Evolutionary conservation across 495 filamentous ascomycete species (phyloP).

Genomic region (Penicillium longicatenatum): DNA sequence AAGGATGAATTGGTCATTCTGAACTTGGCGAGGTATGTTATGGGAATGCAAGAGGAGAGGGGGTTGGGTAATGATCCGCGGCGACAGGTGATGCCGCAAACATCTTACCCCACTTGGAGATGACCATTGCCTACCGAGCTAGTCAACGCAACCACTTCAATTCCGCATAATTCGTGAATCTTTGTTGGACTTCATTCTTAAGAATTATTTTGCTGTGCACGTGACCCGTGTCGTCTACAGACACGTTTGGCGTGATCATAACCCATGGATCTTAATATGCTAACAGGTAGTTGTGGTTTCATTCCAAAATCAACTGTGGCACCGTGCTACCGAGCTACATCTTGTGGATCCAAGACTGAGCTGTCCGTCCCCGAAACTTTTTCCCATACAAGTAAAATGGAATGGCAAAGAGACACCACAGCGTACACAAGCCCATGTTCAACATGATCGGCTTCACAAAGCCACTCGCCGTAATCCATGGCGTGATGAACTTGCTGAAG

Average conservation of each 20-base stretch:
- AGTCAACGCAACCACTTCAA: too few species aligned
- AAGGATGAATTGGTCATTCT: not conserved
- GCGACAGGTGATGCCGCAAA: too few species aligned
- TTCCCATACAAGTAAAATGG: slow-evolving; percentile 61
- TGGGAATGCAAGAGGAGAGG: not conserved
- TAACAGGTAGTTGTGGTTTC: not conserved
- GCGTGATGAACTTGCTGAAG: slow-evolving; percentile 50
- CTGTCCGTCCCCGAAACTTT: slow-evolving; percentile 55
- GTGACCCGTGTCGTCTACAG: too few species aligned
- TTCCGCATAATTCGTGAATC: too few species aligned
- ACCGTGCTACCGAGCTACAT: slow-evolving; percentile 33
- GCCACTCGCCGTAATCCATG: slow-evolving; percentile 37
- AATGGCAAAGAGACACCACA: slow-evolving; percentile 56
- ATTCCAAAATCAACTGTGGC: too few species aligned
- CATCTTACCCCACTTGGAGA: too few species aligned
- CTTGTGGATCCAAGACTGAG: slow-evolving; percentile 54
- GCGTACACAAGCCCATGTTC: slow-evolving; percentile 53
- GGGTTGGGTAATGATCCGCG: too few species aligned
- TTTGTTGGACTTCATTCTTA: too few species aligned
- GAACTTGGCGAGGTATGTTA: not conserved
- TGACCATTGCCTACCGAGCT: too few species aligned
- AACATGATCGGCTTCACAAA: slow-evolving; percentile 52
- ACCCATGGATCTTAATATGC: not conserved
- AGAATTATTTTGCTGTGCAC: too few species aligned
- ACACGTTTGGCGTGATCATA: too few species aligned